Conservation (phyloP, 352 stramenopile species). For the Phytophthora meadii region DNA sequence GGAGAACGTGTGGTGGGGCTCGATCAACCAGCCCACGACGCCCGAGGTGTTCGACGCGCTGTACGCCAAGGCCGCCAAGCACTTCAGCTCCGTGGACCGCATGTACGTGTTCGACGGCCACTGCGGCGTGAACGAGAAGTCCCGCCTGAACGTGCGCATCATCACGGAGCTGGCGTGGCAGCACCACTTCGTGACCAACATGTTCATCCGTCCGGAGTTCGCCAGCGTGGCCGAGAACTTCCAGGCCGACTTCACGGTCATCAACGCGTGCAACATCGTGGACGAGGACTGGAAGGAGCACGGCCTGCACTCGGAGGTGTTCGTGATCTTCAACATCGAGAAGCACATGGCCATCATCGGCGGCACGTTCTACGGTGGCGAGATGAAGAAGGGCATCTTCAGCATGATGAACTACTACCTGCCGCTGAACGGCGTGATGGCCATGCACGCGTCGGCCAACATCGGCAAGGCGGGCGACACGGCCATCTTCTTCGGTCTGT, state of each 20-base stretch:
- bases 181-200: conserved; percentile 98
- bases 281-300: conserved; percentile 95
- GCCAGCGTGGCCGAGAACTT: conserved; percentile 91
- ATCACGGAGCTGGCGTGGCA: conserved; percentile 98
- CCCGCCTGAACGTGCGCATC: conserved; percentile 96
- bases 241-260: conserved; percentile 97
- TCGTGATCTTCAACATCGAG: conserved; percentile 98
- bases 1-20: conserved; percentile 97
- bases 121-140: conserved; percentile 93
- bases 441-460: conserved; percentile 99
- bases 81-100: conserved; percentile 94
- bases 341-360: conserved; percentile 95
- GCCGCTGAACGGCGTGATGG: conserved; percentile 94
- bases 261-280: conserved; percentile 96
- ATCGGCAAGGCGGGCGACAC: conserved; percentile 96
- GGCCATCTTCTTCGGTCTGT: conserved; percentile 98
- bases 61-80: conserved; percentile 92
- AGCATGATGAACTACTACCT: conserved; percentile 99
- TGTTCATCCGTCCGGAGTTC: conserved; percentile 93
- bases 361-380: conserved; percentile 97
- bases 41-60: conserved; percentile 96
- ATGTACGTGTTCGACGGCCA: conserved; percentile 98
- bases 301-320: conserved; percentile 96
- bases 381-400: conserved; percentile 99
- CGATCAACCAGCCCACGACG: conserved; percentile 95